Percentiles rank a stretch among this genome's conserved stretches.
phyloP scores from a whole-genome alignment of 257 asterid genomes.

The Osmanthus fragrans region DNA sequence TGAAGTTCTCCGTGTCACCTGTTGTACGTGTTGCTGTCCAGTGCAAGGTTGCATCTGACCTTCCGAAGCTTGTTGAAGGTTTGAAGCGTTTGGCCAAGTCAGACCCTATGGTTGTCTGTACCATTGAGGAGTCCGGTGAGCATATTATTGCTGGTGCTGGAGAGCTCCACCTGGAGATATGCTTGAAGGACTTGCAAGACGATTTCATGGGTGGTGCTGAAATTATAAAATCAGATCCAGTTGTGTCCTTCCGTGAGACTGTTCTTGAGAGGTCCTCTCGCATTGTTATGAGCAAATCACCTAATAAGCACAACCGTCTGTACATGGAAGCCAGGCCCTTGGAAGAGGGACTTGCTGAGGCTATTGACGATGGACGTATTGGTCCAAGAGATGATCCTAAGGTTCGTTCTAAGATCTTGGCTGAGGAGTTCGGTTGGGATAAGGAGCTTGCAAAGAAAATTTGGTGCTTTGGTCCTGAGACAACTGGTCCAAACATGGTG shows the following conservation, averaged over 20 bases:
- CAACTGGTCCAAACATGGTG: conserved; percentile 57
- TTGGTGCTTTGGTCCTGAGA: conserved; percentile 58
- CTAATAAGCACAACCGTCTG: conserved; percentile 55
- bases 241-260: conserved; percentile 55
- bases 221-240: conserved; percentile 50
- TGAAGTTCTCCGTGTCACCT: conserved; percentile 51
- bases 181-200: conserved; percentile 47
- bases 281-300: conserved; percentile 54
- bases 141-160: conserved; percentile 56
- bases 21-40: conserved; percentile 52
- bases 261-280: conserved; percentile 51
- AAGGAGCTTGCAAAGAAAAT: conserved; percentile 61
- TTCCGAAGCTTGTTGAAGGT: conserved; percentile 54
- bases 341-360: conserved; percentile 59
- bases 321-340: conserved; percentile 55
- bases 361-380: conserved; percentile 53
- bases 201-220: conserved; percentile 64
- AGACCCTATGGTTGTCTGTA: conserved; percentile 50
- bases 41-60: conserved; percentile 56
- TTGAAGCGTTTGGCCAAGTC: conserved; percentile 48
- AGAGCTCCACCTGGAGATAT: conserved; percentile 46
- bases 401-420: conserved; percentile 45
- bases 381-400: conserved; percentile 60
- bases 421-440: conserved; percentile 57
- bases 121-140: conserved; percentile 54